Percentiles rank a stretch among this genome's conserved stretches.
Evolutionary conservation across 495 filamentous ascomycete genomes (phyloP).

Genomic region (Xylaria nigripes): DNA sequence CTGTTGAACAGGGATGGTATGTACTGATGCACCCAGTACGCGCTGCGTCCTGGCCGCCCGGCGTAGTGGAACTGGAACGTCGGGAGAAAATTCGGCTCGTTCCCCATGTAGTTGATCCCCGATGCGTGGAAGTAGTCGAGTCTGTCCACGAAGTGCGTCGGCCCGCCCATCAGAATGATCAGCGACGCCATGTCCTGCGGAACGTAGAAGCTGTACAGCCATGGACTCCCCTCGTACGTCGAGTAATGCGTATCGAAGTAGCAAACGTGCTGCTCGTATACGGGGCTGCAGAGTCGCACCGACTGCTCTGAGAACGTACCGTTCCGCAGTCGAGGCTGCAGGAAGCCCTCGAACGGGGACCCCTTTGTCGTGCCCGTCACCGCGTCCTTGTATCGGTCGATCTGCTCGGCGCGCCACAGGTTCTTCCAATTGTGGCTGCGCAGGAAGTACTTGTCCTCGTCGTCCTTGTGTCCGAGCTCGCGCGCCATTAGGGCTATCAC

Average conservation of each 20-base stretch:
- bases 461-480: constrained; percentile 41
- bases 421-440: constrained; percentile 52
- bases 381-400: constrained; percentile 26
- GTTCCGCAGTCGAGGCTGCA: constrained; percentile 56
- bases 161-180: constrained; percentile 51
- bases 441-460: constrained; percentile 47
- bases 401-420: constrained; percentile 41
- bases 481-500: constrained; percentile 46
- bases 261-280: constrained; percentile 36
- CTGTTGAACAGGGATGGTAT: constrained; percentile 61
- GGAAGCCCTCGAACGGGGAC: constrained; percentile 54
- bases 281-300: constrained; percentile 53
- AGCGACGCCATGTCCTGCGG: constrained; percentile 62
- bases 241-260: constrained; percentile 53
- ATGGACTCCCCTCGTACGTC: constrained; percentile 63
- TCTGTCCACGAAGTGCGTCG: constrained; percentile 47
- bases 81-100: constrained; percentile 66
- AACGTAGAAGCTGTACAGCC: constrained; percentile 65
- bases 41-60: constrained; percentile 55
- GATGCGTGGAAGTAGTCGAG: constrained; percentile 56
- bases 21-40: constrained; percentile 53
- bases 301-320: constrained; percentile 62
- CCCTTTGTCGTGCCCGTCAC: constrained; percentile 16
- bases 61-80: constrained; percentile 69
- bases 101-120: constrained; percentile 61